Conservation (phyloP, 768 basidiomycete species). For the Leccinum rimulosum region DNA sequence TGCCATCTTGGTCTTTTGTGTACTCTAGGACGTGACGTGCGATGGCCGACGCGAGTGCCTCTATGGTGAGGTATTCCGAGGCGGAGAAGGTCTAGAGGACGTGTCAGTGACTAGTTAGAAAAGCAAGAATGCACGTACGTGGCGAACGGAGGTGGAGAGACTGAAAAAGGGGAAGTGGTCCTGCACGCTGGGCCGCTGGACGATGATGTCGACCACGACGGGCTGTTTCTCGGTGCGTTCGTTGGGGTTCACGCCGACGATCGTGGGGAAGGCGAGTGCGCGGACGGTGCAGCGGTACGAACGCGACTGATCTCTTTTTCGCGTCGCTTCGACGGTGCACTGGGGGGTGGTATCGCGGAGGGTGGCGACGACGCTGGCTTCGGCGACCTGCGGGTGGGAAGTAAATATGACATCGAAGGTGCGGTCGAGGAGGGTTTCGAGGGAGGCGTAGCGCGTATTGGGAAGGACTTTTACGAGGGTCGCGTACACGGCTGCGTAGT, state of each 20-base stretch:
- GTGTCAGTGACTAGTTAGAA: neutral
- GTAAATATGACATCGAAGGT: constrained; percentile 40
- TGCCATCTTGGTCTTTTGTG: constrained; percentile 19
- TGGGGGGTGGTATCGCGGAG: constrained; percentile 49
- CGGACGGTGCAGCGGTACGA: constrained; percentile 25
- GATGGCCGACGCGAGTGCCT: constrained; percentile 61
- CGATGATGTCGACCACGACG: constrained; percentile 50
- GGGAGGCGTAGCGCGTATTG: constrained; percentile 34
- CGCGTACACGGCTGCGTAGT: constrained; percentile 50
- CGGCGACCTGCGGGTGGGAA: constrained; percentile 32
- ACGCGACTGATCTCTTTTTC: constrained; percentile 19
- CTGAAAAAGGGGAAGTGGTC: constrained; percentile 13
- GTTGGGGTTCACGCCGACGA: constrained; percentile 66
- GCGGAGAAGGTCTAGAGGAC: constrained; percentile 41
- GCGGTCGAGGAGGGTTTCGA: constrained; percentile 46
- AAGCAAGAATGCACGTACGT: neutral
- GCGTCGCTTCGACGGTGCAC: constrained; percentile 40
- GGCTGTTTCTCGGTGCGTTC: constrained; percentile 67
- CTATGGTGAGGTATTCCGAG: constrained; percentile 61
- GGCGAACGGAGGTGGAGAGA: constrained; percentile 35
- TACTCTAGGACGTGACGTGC: constrained; percentile 44
- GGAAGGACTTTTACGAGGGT: constrained; percentile 27
- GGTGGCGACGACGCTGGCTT: constrained; percentile 43
- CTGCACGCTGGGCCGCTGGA: constrained; percentile 17
- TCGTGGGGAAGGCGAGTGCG: constrained; percentile 47